Conservation (phyloP, 805 yeast species). For the Hanseniaspora hatyaiensis region DNA sequence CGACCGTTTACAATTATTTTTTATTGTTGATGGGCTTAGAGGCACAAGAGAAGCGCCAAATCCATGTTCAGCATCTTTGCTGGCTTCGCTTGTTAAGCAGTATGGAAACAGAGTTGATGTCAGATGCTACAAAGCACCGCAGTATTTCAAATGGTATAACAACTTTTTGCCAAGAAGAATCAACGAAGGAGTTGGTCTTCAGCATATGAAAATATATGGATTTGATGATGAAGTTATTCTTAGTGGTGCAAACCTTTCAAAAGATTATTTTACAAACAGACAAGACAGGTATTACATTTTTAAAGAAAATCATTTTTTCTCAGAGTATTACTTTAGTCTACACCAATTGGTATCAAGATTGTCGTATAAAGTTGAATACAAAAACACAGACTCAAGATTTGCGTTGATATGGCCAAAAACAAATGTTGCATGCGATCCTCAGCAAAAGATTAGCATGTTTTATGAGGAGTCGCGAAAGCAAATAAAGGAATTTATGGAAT, state of each 20-base stretch:
- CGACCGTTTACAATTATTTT: constrained; percentile 51
- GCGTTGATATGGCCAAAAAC: constrained; percentile 61
- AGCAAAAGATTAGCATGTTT: constrained; percentile 40
- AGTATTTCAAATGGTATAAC: constrained; percentile 55
- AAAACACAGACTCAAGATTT: constrained; percentile 38
- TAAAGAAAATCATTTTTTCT: constrained; percentile 37
- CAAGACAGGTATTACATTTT: constrained; percentile 86
- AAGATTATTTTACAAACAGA: constrained; percentile 85
- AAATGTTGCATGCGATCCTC: constrained; percentile 60
- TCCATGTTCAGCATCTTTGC: constrained; percentile 61
- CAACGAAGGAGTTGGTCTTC: constrained; percentile 85
- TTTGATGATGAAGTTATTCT: constrained; percentile 80
- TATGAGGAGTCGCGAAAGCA: constrained; percentile 44
- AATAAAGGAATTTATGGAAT: constrained; percentile 49
- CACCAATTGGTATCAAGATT: constrained; percentile 57
- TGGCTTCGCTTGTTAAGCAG: constrained; percentile 53
- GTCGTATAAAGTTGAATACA: constrained; percentile 52
- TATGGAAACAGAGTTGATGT: constrained; percentile 64
- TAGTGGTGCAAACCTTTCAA: constrained; percentile 83
- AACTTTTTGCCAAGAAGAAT: constrained; percentile 63
- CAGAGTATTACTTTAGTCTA: constrained; percentile 65
- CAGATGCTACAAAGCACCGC: constrained; percentile 83
- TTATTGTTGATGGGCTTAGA: constrained; percentile 75
- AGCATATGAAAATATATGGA: constrained; percentile 95
- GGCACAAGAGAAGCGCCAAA: constrained; percentile 89